Conservation (phyloP, 164 flowering plant genomes). For the Echeveria elegans region DNA sequence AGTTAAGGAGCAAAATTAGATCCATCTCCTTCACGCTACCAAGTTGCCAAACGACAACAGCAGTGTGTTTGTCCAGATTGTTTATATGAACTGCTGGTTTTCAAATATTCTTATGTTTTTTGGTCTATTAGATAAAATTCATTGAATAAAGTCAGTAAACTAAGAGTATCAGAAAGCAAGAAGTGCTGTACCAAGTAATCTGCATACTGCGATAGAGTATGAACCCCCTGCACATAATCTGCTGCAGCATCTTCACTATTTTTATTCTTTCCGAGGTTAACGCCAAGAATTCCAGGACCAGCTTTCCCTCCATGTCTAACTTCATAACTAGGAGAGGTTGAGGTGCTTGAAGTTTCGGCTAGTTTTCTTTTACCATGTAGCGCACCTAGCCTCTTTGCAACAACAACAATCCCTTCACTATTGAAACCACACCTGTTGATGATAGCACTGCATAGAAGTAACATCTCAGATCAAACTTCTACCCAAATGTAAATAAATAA, state of each 20-base stretch:
- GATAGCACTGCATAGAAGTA: constrained; percentile 54
- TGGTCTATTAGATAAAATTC: neutral
- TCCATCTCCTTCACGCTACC: neutral
- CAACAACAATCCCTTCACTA: constrained; percentile 91
- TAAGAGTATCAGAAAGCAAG: constrained; percentile 1
- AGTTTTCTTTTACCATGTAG: constrained; percentile 97
- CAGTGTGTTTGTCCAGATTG: neutral
- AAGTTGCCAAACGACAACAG: neutral
- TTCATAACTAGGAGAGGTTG: constrained; percentile 47
- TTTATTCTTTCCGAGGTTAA: constrained; percentile 95
- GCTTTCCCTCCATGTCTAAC: constrained; percentile 85
- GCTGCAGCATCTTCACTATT: constrained; percentile 94
- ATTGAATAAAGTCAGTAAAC: neutral
- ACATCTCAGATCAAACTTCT: neutral
- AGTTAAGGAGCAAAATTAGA: neutral
- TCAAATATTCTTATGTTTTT: neutral
- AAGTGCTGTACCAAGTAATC: constrained; percentile 77
- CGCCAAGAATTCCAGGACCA: constrained; percentile 97
- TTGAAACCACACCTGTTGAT: constrained; percentile 92
- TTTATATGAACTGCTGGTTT: neutral
- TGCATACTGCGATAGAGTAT: constrained; percentile 90
- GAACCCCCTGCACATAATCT: constrained; percentile 97
- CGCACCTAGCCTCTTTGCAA: constrained; percentile 88
- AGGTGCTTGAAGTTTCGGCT: constrained; percentile 61
- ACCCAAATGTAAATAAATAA: too few relatives aligned